These are phyloP conservation scores for Inonotus obliquus DNA, from an alignment of 1,284 basidiomycete species.

Conservation along the genomic window DNA sequence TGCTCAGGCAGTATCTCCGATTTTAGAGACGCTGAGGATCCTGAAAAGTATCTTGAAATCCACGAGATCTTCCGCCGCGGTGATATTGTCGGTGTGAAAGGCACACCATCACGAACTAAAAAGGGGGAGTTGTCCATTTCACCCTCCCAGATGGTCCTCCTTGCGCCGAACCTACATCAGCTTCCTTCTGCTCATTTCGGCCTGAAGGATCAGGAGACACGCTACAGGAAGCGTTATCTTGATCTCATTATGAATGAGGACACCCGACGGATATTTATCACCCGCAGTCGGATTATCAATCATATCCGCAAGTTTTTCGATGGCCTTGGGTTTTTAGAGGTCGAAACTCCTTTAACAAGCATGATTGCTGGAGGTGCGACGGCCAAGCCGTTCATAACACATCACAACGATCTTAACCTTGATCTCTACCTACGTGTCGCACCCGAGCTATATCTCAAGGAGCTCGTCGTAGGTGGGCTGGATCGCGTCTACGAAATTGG, in stretches of 20 bases:
- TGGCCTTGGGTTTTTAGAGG: constrained; percentile 93
- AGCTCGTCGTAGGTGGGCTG: constrained; percentile 94
- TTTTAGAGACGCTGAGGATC: constrained; percentile 63
- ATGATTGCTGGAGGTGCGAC: constrained; percentile 97
- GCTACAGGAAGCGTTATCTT: constrained; percentile 98
- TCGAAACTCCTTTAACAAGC: constrained; percentile 98
- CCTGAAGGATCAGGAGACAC: constrained; percentile 93
- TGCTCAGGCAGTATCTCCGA: not conserved
- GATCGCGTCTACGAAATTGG: constrained; percentile 99
- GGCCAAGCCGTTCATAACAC: constrained; percentile 97
- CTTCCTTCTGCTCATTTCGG: constrained; percentile 89
- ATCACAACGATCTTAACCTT: constrained; percentile 97
- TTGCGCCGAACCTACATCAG: constrained; percentile 95
- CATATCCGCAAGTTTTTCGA: constrained; percentile 92
- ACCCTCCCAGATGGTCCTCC: constrained; percentile 79
- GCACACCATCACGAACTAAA: constrained; percentile 89
- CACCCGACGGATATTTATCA: constrained; percentile 90
- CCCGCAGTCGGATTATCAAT: constrained; percentile 84
- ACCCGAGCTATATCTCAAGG: constrained; percentile 97
- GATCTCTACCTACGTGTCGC: constrained; percentile 98
- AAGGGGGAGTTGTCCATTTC: constrained; percentile 95
- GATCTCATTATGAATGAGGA: constrained; percentile 95
- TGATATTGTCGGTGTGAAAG: constrained; percentile 93
- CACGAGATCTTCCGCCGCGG: constrained; percentile 93
- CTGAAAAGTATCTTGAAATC: constrained; percentile 64